These are phyloP conservation scores for Claviceps pusilla DNA, from an alignment of 2,329 filamentous ascomycete genomes.

Conservation along the genomic window DNA sequence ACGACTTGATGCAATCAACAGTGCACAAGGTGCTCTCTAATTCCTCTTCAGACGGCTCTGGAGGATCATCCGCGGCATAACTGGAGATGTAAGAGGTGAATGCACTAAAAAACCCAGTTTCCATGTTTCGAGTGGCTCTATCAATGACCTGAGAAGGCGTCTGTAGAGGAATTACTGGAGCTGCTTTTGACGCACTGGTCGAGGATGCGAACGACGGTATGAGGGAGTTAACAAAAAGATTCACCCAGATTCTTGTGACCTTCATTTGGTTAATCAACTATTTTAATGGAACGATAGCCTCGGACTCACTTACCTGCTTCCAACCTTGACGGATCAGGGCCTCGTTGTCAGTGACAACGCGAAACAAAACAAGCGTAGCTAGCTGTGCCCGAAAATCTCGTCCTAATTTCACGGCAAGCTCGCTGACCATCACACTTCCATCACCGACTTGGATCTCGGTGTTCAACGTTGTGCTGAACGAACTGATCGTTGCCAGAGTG, in stretches of 20 bases:
- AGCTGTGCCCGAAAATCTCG: constrained; percentile 87
- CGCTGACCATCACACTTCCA: constrained; percentile 94
- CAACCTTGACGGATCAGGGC: constrained; percentile 59
- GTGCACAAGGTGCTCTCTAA: constrained; percentile 89
- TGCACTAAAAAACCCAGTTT: constrained; percentile 80
- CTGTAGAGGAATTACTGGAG: constrained; percentile 76
- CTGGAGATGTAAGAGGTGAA: constrained; percentile 97
- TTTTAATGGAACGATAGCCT: not conserved
- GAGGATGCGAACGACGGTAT: constrained; percentile 63
- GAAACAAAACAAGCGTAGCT: constrained; percentile 87
- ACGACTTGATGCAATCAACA: constrained; percentile 85
- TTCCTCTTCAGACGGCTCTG: constrained; percentile 93
- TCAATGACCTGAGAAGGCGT: constrained; percentile 88
- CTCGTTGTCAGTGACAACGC: constrained; percentile 78
- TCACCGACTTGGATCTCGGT: constrained; percentile 89
- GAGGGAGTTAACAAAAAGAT: constrained; percentile 89
- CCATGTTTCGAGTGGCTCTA: constrained; percentile 59
- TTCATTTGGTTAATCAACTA: constrained; percentile 23
- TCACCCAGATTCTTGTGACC: constrained; percentile 83
- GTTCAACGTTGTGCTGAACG: constrained; percentile 75
- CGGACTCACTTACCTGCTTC: constrained; percentile 49
- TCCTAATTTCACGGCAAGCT: constrained; percentile 89
- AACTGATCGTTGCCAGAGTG: constrained; percentile 59
- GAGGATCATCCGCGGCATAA: constrained; percentile 93
- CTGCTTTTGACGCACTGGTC: constrained; percentile 48